Base-by-base conservation (phyloP, 148 eudicot genomes). In the Hydrangea macrophylla region DNA sequence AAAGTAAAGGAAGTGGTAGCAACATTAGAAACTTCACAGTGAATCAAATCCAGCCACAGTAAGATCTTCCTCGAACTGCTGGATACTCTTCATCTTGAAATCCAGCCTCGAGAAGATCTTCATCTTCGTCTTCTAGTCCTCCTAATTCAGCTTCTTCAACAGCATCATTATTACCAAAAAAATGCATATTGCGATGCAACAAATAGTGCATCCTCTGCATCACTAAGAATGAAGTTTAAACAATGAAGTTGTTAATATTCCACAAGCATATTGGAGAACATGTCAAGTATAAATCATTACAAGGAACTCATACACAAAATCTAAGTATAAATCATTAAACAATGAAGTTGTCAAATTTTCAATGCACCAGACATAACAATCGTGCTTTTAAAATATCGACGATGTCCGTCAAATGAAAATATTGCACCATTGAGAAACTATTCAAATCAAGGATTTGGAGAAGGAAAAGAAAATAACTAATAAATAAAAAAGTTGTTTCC, bases 161-260 rank as follows among this genome's bases (percentile, higher is more conserved):
- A 57, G 64, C 72, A 66, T 94, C 82, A n/a, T n/a, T n/a, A 60
- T 76, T 78, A 40, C 97, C 96, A n/a, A 56, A 94, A 94, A 71
- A 94, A 94, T 36, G 85, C 96, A 82, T 93, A 93, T 60, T 90
- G 98, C 20, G 98, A 90, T 50, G 98, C 98, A 75, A 90, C 98
- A 84, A 93, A 93, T 5, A 79, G 54, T 18, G 84, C 76, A 76
- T 45, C 69, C 36, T 33, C 85, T 76, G 80, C 78, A n/a, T n/a
- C n/a, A n/a, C n/a, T n/a, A 42, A 11, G 17, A 18, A 17, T 3
- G 12, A n/a, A 48, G 0, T 48, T 48, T 48, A 18, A 18, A 48
- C 7, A 2, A 18, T 48, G 22, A 48, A 11, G 23, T 18, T 22
- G 17, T 48, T 7, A 45, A 48, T 48, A 7, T 17, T 48, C 3